Evolutionary conservation across 2,329 filamentous ascomycete species (phyloP), one percentile per base, ranked within the genome.

Genomic region (Arthrocladium fulminans): DNA sequence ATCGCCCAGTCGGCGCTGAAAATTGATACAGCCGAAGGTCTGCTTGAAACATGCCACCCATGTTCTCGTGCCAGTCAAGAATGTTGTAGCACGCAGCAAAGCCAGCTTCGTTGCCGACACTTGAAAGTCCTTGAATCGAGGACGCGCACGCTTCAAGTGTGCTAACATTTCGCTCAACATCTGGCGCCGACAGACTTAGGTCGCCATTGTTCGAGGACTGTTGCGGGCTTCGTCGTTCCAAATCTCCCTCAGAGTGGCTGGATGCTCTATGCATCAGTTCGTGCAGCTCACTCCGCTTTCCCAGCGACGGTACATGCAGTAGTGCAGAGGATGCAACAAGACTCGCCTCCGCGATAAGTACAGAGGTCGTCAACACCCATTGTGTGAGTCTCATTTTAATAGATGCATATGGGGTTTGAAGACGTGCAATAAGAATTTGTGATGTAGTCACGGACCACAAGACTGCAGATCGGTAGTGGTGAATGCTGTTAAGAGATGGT

Each of bases 71-170:
- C 49, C 88, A 74, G 32, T 77, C 79, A 0, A 83, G 81, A 20
- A 94, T 66, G 63, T 92, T 94, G 70, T 90, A 92, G 74, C 87
- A 94, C 41, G 86, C 78, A 50, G 83, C 83, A 41, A 87, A 77
- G 44, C 87, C 87, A 8, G 84, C 83, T 3, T 84, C 84, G 56
- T 89, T 90, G 20, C 77, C 77, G 51, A 73, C 69, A 9, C 66
- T 67, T 12, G 71, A 69, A 42, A 88, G 71, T 22, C 66, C 62
- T 2, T 65, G 63, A 15, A 92, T 70, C 7, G 76, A 73, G 19
- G 67, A 59, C 38, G 67, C 68, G 64, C 86, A 92, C 19, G 81
- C 81, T 9, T 67, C 59, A 25, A 72, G 69, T 6, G 78, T 83
- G 37, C 59, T 58, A 13, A 54, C 34, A 42, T 65, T 65, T 55